These are phyloP conservation scores for Chlorella sp. DNA, from an alignment of 139 green algal species.

Conservation along the genomic window DNA sequence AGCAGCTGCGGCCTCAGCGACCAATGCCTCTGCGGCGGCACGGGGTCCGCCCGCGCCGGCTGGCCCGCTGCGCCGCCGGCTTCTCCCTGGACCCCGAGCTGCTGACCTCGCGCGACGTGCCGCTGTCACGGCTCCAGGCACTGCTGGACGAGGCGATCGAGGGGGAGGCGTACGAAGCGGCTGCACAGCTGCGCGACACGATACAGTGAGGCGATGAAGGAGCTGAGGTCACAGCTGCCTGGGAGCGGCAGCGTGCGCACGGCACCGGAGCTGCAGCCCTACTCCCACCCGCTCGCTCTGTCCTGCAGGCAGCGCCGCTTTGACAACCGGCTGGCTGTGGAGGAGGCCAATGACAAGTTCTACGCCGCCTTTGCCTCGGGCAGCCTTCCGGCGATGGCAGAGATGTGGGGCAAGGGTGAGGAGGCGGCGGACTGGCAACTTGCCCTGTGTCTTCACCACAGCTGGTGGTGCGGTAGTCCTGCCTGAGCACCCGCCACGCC, in stretches of 20 bases:
- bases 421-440: no score
- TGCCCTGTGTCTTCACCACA: no score
- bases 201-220: constrained; percentile 42
- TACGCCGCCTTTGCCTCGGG: constrained; percentile 77
- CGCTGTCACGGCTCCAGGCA: constrained; percentile 19
- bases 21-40: no score
- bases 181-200: constrained; percentile 58
- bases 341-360: constrained; percentile 82
- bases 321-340: constrained; percentile 66
- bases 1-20: no score
- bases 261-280: neutral
- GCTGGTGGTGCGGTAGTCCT: no score
- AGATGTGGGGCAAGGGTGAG: constrained; percentile 73
- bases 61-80: no score
- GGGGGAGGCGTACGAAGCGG: constrained; percentile 60
- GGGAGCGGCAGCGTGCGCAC: neutral
- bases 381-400: constrained; percentile 69
- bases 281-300: no score
- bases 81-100: neutral
- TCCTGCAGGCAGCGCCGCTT: constrained; percentile 33
- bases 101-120: neutral
- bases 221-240: neutral
- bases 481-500: no score
- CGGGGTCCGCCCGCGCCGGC: no score
- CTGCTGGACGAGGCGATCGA: constrained; percentile 52